These are phyloP conservation scores for Talaromyces sp. DNA, from an alignment of 2,329 filamentous ascomycete species.

Conservation along the genomic window DNA sequence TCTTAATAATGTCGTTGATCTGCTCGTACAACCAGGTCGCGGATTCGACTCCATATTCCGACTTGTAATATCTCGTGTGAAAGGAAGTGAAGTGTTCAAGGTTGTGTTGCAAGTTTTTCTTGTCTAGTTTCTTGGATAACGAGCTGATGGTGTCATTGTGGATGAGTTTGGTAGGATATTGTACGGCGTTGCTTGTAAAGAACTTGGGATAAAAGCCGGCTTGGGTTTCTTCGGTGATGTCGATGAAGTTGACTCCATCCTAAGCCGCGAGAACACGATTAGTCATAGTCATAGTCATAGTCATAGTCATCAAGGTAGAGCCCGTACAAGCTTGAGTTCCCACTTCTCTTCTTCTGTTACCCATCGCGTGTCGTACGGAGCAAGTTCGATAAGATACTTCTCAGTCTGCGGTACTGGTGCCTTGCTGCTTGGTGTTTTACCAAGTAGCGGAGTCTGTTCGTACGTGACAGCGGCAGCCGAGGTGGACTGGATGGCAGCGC, in stretches of 20 bases:
- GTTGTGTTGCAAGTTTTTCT: conserved; percentile 71
- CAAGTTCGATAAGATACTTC: conserved; percentile 74
- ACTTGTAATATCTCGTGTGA: conserved; percentile 58
- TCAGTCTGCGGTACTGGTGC: conserved; percentile 32
- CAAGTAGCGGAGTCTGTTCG: conserved; percentile 9
- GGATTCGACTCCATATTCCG: conserved; percentile 69
- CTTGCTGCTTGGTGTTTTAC: background rate
- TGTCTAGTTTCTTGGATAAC: conserved; percentile 66
- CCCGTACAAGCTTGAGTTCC: conserved; percentile 71
- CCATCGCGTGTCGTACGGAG: conserved; percentile 78
- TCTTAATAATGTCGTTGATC: conserved; percentile 67
- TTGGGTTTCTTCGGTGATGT: conserved; percentile 70
- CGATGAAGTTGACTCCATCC: conserved; percentile 87
- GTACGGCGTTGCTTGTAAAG: conserved; percentile 44
- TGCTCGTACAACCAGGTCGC: conserved; percentile 80
- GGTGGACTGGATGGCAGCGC: conserved; percentile 11
- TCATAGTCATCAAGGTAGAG: background rate
- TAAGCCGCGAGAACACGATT: conserved; percentile 34
- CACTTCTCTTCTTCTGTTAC: conserved; percentile 95
- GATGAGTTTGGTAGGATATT: conserved; percentile 64
- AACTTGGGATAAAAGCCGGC: conserved; percentile 57
- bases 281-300: background rate
- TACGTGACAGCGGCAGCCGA: conserved; percentile 13
- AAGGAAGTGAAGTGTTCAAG: conserved; percentile 66
- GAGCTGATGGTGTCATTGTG: conserved; percentile 65